Evolutionary conservation across 2,329 filamentous ascomycete species (phyloP).

Genomic region (Aspergillus pseudoglaucus): DNA sequence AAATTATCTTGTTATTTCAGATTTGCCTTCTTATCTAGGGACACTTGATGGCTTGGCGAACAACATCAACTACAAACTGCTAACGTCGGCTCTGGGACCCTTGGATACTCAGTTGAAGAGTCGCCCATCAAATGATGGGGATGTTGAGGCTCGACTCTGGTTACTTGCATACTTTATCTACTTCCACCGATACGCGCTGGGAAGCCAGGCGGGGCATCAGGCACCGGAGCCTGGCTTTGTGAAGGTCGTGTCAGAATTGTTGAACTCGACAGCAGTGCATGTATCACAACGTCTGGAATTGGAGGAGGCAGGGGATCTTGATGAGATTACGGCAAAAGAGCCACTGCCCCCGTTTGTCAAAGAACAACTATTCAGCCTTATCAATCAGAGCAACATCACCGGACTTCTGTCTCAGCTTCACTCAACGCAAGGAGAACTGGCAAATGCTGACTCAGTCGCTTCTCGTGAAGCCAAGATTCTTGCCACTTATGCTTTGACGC

Average conservation of each 20-base stretch:
- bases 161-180: constrained; percentile 56
- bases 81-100: constrained; percentile 33
- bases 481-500: constrained; percentile 77
- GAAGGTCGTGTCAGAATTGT: constrained; percentile 48
- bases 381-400: constrained; percentile 69
- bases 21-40: constrained; percentile 32
- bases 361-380: constrained; percentile 61
- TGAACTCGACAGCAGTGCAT: constrained; percentile 51
- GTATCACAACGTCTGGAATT: constrained; percentile 47
- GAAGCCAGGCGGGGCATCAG: constrained; percentile 28
- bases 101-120: constrained; percentile 20
- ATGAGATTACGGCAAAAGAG: constrained; percentile 21
- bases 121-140: constrained; percentile 24
- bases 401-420: constrained; percentile 48
- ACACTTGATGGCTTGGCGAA: constrained; percentile 39
- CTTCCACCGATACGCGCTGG: constrained; percentile 46
- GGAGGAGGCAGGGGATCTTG: constrained; percentile 24
- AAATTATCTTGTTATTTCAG: constrained; percentile 42
- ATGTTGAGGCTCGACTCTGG: constrained; percentile 45
- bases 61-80: constrained; percentile 46
- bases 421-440: constrained; percentile 19
- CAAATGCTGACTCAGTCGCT: constrained; percentile 27
- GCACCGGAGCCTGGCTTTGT: constrained; percentile 50
- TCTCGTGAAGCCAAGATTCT: constrained; percentile 63
- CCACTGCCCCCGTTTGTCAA: constrained; percentile 51